Base-by-base conservation (phyloP, 2,329 filamentous ascomycete species). In the Alternaria dauci region DNA sequence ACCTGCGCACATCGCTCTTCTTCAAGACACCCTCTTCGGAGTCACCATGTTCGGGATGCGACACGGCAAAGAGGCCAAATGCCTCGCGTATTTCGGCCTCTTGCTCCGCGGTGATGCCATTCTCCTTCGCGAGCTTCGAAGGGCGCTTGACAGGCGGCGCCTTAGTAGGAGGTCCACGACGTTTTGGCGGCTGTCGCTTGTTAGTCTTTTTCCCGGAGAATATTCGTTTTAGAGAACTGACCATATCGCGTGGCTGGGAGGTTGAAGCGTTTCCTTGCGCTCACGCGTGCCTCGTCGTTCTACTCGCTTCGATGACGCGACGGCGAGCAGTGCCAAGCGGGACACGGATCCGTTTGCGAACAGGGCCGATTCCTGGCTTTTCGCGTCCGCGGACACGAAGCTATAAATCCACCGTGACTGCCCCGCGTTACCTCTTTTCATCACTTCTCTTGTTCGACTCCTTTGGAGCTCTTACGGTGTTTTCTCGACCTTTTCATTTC, bases 61-160 rank as follows among this genome's bases (percentile, higher is more conserved):
- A 67, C 8, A 78, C 66, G 50, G 78, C 83, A 77, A 98, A 99
- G 8, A 98, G 85, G 23, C 87, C 84, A 78, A 95, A 98, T 14
- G 94, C 94, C 79, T 97, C 94, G 72, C 88, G 89, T 75, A 99
- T 97, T 81, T 97, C 93, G 69, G 87, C 86, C 81, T 98, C 94
- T 80, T 97, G 91, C 66, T 90, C 88, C 41, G 89, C 90, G 14
- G 88, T 90, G 74, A 98, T 88, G 78, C 93, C 90, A 85, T 97
- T 89, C 75, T 97, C 93, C 81, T 94, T 94, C 30, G 94, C 94
- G 71, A 97, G 91, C 78, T 93, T 96, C 60, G 94, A 96, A 73
- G 88, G 88, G 64, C 91, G 90, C 58, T 74, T 73, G 2, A 66
- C 52, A 23, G 66, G 62, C 41, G 61, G 57, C 38, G 66, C 62